These are phyloP conservation scores for Aspergillus campestris DNA, from an alignment of 495 filamentous ascomycete species.

Conservation along the genomic window DNA sequence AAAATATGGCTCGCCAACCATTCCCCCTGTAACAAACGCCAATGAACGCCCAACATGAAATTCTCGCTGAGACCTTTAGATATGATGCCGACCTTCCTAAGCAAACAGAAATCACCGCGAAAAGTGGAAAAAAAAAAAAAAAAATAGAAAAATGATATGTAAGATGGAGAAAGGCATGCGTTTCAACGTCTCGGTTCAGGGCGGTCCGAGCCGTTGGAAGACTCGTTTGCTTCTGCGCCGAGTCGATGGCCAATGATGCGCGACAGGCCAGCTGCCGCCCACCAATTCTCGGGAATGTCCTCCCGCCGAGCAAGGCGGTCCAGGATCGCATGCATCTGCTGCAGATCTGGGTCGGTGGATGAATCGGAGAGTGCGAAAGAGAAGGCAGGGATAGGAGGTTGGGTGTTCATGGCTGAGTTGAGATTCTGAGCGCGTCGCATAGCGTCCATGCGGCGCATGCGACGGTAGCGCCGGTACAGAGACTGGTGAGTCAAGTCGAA, in stretches of 20 bases:
- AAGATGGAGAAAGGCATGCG: neutral
- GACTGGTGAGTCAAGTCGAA: constrained; percentile 9
- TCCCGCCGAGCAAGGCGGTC: constrained; percentile 54
- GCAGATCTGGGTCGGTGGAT: constrained; percentile 37
- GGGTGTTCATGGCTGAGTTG: constrained; percentile 30
- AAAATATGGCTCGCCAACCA: too few species aligned
- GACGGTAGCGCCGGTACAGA: constrained; percentile 14
- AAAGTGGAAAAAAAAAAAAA: neutral
- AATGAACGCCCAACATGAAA: too few species aligned
- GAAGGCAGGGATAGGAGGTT: constrained; percentile 31
- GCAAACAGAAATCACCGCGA: neutral
- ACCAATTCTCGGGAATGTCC: constrained; percentile 71
- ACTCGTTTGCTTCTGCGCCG: constrained; percentile 13
- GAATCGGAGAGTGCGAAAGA: constrained; percentile 27
- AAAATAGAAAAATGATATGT: neutral
- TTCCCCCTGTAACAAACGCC: too few species aligned
- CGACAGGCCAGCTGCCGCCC: constrained; percentile 62
- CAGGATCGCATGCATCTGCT: constrained; percentile 60
- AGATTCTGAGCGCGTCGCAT: constrained; percentile 21
- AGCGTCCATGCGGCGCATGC: constrained; percentile 12
- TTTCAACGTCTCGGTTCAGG: constrained; percentile 4
- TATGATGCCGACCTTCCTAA: neutral
- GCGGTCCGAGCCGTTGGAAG: constrained; percentile 17
- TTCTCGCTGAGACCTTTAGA: too few species aligned
- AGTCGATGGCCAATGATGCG: constrained; percentile 38